Percentiles rank a stretch among this genome's conserved stretches.
Evolutionary conservation across 768 basidiomycete species (phyloP).

Genomic region (Aureoboletus auriporus): DNA sequence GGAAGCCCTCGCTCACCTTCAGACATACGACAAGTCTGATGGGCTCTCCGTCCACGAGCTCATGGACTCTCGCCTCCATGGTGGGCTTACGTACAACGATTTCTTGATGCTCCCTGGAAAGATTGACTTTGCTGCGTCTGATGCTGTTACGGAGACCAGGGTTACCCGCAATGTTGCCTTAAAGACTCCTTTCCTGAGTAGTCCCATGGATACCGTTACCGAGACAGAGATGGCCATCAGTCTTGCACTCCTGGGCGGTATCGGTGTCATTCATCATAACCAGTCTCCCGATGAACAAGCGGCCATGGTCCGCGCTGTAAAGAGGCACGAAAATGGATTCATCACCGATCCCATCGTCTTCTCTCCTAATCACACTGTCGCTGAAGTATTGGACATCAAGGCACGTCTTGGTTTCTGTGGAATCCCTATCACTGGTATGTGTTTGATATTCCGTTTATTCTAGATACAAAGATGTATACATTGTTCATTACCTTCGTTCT

Average conservation of each 20-base stretch:
- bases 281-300: conserved; percentile 82
- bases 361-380: conserved; percentile 70
- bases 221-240: conserved; percentile 92
- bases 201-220: conserved; percentile 99
- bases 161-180: conserved; percentile 89
- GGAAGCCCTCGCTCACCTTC: conserved; percentile 72
- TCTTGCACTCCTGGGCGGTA: conserved; percentile 92
- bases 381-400: conserved; percentile 92
- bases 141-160: conserved; percentile 77
- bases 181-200: conserved; percentile 96
- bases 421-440: conserved; percentile 94
- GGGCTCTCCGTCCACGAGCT: conserved; percentile 83
- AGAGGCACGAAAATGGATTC: conserved; percentile 98
- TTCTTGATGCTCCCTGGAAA: conserved; percentile 93
- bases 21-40: conserved; percentile 66
- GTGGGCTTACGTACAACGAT: conserved; percentile 97
- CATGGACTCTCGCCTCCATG: conserved; percentile 81
- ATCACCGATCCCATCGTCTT: conserved; percentile 93
- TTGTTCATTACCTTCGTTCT: conserved; percentile 82
- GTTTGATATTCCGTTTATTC: no score
- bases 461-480: conserved; percentile 41
- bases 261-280: conserved; percentile 99
- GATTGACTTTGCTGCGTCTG: conserved; percentile 86
- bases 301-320: conserved; percentile 95
- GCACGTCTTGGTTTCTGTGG: conserved; percentile 90